Base-by-base conservation (phyloP, 2,329 filamentous ascomycete species). In the Apiospora koreana region DNA sequence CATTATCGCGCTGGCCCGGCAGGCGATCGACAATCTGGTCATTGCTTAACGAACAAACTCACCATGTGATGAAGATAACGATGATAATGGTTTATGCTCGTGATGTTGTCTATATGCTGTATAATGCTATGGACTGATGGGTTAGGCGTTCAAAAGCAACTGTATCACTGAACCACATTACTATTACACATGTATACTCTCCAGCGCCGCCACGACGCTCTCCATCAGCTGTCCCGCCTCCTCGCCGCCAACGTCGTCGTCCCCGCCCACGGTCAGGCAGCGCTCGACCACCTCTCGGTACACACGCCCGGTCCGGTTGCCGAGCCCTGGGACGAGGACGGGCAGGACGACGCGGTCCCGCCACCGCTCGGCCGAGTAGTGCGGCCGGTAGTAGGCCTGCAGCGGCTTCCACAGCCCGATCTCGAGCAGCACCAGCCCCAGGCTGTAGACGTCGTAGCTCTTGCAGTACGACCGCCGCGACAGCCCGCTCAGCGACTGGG, bases 1-100 rank as follows among this genome's bases (percentile, higher is more conserved):
- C 70, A 83, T 90, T 43, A 83, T 91, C 23, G 83, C 86, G 41
- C 83, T 88, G 42, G 88, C 89, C 6, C 85, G 85, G 71, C 74
- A 81, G 62, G 86, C 88, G 2, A 81, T 91, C 68, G 85, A 89
- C 41, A 83, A 82, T 38, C 78, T 91, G 31, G 81, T 87, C 16
- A 90, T 91, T 78, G 81, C 86, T 23, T 89, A 28, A 68, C 23
- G 46, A 50, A 25, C 0, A 28, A 5, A 23, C 1, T 7, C 31
- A 25, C 25, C 14, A 31, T 54, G 14, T 2, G 41, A 16, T 43
- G 14, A 8, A 2, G 21, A 35, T 21, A 23, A 23, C 9, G 46
- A 50, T 28, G 12, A 25, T 28, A 14, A 16, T 6, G 46, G 23
- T 50, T 10, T 50, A 7, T 54, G 25, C 23, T 54, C 14, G 31